A percentile compares a stretch with the other conserved stretches of the same genome.
Evolutionary conservation across 2,329 filamentous ascomycete species (phyloP).

Genomic region (Pestalotiopsis sp.): DNA sequence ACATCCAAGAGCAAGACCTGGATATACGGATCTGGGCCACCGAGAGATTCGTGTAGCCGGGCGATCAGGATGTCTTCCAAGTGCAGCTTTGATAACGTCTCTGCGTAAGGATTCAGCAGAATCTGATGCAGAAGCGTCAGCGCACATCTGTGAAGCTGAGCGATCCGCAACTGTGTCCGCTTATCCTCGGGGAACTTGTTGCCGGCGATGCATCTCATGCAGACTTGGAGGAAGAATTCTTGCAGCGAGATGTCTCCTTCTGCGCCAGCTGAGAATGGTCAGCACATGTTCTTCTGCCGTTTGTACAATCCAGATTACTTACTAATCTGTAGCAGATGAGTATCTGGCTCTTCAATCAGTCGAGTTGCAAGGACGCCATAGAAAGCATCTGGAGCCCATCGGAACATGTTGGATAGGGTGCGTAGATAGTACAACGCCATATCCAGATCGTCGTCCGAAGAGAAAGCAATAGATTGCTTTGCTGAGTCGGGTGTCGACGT

Average conservation of each 20-base stretch:
- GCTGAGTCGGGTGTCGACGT: constrained; percentile 25
- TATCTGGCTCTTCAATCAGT: constrained; percentile 49
- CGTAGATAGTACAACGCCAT: constrained; percentile 79
- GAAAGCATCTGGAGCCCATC: constrained; percentile 67
- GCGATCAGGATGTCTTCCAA: constrained; percentile 74
- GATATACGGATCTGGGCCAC: constrained; percentile 66
- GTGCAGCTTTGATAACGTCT: constrained; percentile 61
- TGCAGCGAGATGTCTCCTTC: constrained; percentile 65
- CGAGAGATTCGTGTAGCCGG: constrained; percentile 63
- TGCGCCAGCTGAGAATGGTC: constrained; percentile 44
- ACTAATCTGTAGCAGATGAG: constrained; percentile 52
- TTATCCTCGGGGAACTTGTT: constrained; percentile 36
- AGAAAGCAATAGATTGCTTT: constrained; percentile 38
- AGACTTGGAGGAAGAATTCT: constrained; percentile 68
- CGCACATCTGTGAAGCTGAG: constrained; percentile 71
- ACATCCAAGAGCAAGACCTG: constrained; percentile 80
- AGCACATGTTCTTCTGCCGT: constrained; percentile 27
- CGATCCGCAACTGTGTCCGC: constrained; percentile 52
- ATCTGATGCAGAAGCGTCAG: constrained; percentile 73
- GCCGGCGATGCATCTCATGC: constrained; percentile 62
- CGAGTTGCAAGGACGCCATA: constrained; percentile 73
- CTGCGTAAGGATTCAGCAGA: constrained; percentile 64
- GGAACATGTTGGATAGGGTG: constrained; percentile 73
- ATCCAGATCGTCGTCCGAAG: constrained; percentile 69
- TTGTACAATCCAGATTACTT: constrained; percentile 34